Evolutionary conservation across 129 eudicot genomes (phyloP).

Genomic region (Flaveria brownii): DNA sequence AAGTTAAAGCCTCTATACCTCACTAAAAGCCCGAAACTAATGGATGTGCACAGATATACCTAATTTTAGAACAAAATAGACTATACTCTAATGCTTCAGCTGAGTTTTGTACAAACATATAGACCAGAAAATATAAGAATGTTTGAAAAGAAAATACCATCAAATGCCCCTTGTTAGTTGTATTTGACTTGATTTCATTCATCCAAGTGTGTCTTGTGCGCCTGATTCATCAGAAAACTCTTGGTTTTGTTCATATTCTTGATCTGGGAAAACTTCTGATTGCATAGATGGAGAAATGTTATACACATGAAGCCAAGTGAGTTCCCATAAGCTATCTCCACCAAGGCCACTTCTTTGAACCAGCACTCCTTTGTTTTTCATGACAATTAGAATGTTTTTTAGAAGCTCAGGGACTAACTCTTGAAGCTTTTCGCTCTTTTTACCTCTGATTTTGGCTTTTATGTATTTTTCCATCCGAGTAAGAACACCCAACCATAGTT

Average conservation of each 20-base stretch:
- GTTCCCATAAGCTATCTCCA: conserved; percentile 79
- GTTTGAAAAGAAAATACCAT: conserved; percentile 15
- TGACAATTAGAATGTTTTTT: conserved; percentile 58
- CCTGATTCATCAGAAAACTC: conserved; percentile 24
- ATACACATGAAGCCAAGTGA: conserved; percentile 77
- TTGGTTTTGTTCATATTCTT: conserved; percentile 38
- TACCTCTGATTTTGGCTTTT: conserved; percentile 63
- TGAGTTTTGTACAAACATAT: conserved; percentile 21
- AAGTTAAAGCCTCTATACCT: conserved; percentile 20
- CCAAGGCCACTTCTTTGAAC: conserved; percentile 70
- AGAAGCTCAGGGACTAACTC: conserved; percentile 74
- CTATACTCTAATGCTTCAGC: conserved; percentile 26
- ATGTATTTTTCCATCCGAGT: conserved; percentile 70
- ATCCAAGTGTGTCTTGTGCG: conserved; percentile 1
- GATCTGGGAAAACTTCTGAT: conserved; percentile 61
- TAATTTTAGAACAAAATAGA: not conserved
- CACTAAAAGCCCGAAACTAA: conserved; percentile 18
- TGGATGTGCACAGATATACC: conserved; percentile 1
- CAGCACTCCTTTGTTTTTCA: conserved; percentile 67
- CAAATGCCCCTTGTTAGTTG: conserved; percentile 24
- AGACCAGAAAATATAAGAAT: conserved; percentile 9
- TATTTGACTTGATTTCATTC: conserved; percentile 11
- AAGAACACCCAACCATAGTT: conserved; percentile 71
- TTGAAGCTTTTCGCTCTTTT: conserved; percentile 69
- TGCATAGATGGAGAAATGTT: conserved; percentile 62